Percentiles rank a stretch among this genome's conserved stretches.
These are phyloP conservation scores for Trichoderma brevicompactum DNA, from an alignment of 2,329 filamentous ascomycete genomes.

Conservation along the genomic window DNA sequence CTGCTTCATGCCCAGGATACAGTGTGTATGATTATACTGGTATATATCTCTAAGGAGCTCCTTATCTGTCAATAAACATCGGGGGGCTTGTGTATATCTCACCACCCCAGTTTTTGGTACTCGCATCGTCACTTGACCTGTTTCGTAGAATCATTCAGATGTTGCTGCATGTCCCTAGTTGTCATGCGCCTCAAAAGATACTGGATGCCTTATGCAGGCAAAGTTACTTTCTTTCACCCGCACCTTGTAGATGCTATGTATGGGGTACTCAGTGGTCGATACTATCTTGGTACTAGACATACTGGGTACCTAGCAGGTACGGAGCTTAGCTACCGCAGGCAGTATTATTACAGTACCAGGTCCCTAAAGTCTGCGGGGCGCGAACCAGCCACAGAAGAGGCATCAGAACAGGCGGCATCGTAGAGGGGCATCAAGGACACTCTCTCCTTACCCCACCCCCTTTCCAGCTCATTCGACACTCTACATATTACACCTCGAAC, in stretches of 20 bases:
- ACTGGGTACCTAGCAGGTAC: slow-evolving; percentile 12
- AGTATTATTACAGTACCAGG: slow-evolving; percentile 22
- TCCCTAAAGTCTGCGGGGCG: slow-evolving; percentile 25
- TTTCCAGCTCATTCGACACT: slow-evolving; percentile 38
- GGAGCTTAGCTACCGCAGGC: neutral
- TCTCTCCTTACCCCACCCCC: slow-evolving; percentile 39
- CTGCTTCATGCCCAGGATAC: too few species aligned
- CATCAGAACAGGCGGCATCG: slow-evolving; percentile 25
- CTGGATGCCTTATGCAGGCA: slow-evolving; percentile 2
- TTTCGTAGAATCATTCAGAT: neutral
- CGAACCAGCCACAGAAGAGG: slow-evolving; percentile 12
- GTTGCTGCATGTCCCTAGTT: neutral
- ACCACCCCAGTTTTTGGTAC: neutral
- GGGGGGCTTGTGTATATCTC: neutral
- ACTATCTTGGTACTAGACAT: neutral
- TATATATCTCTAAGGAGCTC: neutral
- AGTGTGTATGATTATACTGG: too few species aligned
- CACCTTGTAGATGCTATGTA: neutral
- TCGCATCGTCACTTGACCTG: slow-evolving; percentile 19
- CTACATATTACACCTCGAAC: slow-evolving; percentile 37
- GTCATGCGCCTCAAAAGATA: neutral
- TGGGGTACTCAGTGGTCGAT: neutral
- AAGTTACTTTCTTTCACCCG: neutral
- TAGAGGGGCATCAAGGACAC: slow-evolving; percentile 45
- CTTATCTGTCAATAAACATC: neutral